A percentile compares a stretch with the other conserved stretches of the same genome.
Conservation (phyloP, 2,329 filamentous ascomycete genomes). For the Penicillium sp. region DNA sequence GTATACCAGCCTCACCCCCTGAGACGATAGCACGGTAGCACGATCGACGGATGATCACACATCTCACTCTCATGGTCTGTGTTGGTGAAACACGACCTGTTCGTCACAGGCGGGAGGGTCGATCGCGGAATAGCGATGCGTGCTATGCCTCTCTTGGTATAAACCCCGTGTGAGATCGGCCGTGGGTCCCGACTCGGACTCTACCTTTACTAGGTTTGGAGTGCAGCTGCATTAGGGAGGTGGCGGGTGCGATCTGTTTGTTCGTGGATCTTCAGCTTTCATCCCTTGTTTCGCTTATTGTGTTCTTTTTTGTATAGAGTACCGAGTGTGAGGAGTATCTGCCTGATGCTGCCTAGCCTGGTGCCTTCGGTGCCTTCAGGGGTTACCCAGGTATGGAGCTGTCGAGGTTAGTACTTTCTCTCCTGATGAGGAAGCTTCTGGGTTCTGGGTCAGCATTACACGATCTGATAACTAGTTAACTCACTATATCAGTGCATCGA, state of each 20-base stretch:
- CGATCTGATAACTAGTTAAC: too few relatives aligned
- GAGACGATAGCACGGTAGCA: not conserved
- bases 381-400: too few relatives aligned
- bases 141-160: conserved; percentile 12
- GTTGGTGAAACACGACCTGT: conserved; percentile 24
- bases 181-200: not conserved
- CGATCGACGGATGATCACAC: conserved; percentile 17
- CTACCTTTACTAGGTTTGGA: not conserved
- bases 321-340: too few relatives aligned
- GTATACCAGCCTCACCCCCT: not conserved
- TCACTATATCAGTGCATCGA: too few relatives aligned
- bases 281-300: not conserved
- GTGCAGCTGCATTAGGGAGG: not conserved
- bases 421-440: too few relatives aligned
- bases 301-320: too few relatives aligned
- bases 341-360: too few relatives aligned
- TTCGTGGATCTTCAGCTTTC: not conserved
- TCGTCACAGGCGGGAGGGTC: conserved; percentile 16
- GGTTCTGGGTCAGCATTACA: too few relatives aligned
- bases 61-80: conserved; percentile 1
- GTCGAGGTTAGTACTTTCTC: too few relatives aligned
- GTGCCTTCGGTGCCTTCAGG: too few relatives aligned
- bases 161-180: conserved; percentile 19
- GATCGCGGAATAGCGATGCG: conserved; percentile 10
- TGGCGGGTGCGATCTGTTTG: too few relatives aligned